These are phyloP conservation scores for Aaosphaeria arxii DNA, from an alignment of 2,329 filamentous ascomycete genomes.

Conservation along the genomic window DNA sequence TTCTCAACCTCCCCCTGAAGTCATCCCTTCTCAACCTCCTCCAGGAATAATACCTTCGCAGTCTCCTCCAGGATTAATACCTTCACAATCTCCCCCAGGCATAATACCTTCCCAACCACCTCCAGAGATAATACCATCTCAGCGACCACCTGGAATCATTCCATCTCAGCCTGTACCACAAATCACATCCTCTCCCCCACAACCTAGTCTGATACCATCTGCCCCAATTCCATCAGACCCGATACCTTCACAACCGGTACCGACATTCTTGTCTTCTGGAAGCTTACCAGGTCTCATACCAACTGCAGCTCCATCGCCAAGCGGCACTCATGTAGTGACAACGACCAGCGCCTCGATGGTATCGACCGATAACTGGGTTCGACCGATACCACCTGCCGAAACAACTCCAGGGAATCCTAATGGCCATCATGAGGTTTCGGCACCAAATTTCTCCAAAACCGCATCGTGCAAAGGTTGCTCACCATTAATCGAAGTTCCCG, in stretches of 20 bases:
- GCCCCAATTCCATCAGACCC: slow-evolving; percentile 1
- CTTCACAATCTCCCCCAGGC: not conserved
- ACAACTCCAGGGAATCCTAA: slow-evolving; percentile 22
- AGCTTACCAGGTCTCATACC: slow-evolving; percentile 6
- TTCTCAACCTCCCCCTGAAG: slow-evolving; percentile 2
- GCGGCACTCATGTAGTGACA: not conserved
- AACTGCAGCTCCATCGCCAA: slow-evolving; percentile 1
- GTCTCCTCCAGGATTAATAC: not conserved
- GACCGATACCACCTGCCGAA: slow-evolving; percentile 20
- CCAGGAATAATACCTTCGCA: slow-evolving; percentile 1
- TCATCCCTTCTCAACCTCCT: slow-evolving; percentile 1
- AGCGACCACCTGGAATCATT: slow-evolving; percentile 1
- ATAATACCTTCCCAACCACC: not conserved
- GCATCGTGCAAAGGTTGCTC: slow-evolving; percentile 23
- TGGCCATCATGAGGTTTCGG: slow-evolving; percentile 29
- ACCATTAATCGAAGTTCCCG: slow-evolving; percentile 23
- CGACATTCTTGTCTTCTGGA: not conserved
- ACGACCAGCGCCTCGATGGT: not conserved
- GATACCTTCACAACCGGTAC: slow-evolving; percentile 1
- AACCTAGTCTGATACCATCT: slow-evolving; percentile 3
- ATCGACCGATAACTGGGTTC: slow-evolving; percentile 20
- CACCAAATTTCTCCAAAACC: slow-evolving; percentile 26
- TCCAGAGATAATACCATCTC: not conserved
- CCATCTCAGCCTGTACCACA: slow-evolving; percentile 4
- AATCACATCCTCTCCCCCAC: slow-evolving; percentile 1